These are phyloP conservation scores for Yueomyces sp. DNA, from an alignment of 805 yeast genomes.

Conservation along the genomic window DNA sequence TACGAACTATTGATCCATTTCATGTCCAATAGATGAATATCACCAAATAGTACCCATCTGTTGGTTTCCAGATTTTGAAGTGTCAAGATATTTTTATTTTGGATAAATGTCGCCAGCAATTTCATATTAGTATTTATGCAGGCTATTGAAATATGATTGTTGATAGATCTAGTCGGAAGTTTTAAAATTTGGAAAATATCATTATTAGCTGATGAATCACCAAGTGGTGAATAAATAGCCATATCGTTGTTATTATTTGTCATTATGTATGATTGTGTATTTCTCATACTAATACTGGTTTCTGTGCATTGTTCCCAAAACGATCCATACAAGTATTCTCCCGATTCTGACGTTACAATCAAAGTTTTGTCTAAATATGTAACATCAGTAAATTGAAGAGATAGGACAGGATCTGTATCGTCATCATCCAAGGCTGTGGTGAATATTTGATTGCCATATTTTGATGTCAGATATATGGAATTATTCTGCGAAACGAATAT, in stretches of 20 bases:
- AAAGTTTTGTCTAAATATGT: slow-evolving; percentile 7
- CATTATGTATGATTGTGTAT: slow-evolving; percentile 11
- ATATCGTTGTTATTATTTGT: slow-evolving; percentile 18
- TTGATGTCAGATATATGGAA: slow-evolving; percentile 11
- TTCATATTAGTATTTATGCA: slow-evolving; percentile 14
- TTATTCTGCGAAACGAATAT: slow-evolving; percentile 14
- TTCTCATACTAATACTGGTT: slow-evolving; percentile 12
- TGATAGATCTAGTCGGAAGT: slow-evolving; percentile 21
- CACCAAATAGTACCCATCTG: slow-evolving; percentile 17
- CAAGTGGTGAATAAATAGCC: slow-evolving; percentile 15
- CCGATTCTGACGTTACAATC: slow-evolving; percentile 9
- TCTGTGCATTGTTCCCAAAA: slow-evolving; percentile 16
- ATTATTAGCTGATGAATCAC: slow-evolving; percentile 9
- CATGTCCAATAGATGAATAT: slow-evolving; percentile 14
- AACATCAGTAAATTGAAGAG: slow-evolving; percentile 9
- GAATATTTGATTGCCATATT: slow-evolving; percentile 18
- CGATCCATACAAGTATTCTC: slow-evolving; percentile 16
- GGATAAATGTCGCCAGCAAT: slow-evolving; percentile 15
- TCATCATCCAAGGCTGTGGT: slow-evolving; percentile 10
- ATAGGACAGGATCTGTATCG: slow-evolving; percentile 1
- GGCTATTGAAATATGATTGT: slow-evolving; percentile 15
- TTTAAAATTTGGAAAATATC: slow-evolving; percentile 14
- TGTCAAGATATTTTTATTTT: slow-evolving; percentile 21
- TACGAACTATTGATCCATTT: slow-evolving; percentile 23
- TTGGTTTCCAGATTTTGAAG: slow-evolving; percentile 17